Base-by-base conservation (phyloP, 305 asterid genomes). In the Nicotiana rustica region DNA sequence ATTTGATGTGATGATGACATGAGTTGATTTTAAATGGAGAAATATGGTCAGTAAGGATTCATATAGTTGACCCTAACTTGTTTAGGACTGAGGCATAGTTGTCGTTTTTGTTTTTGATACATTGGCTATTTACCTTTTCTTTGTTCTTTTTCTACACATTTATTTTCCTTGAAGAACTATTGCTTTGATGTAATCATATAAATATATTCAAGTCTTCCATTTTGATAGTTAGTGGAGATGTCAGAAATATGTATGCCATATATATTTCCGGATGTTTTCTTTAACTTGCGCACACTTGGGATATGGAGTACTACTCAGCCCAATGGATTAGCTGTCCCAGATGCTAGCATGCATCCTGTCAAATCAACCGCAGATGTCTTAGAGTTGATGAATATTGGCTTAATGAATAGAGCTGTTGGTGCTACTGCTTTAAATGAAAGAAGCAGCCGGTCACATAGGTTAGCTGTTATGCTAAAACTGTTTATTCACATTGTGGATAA, bases 361-460 rank as follows among this genome's bases (percentile, higher is more conserved):
- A 91, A 89, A 65, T 94, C 98, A 80, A 94, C 96, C 12, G 41
- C 90, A 47, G 96, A 96, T 85, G 99, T 96, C 81, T 81, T 96
- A 66, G 97, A 93, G 81, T 89, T 96, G 86, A 96, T 96, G 99
- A 89, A 85, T 44, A 86, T 91, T 83, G 98, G 98, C 81, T 87
- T 94, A 83, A 92, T 83, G 92, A 96, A 94, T 84, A 91, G 99
- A 86, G 95, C 97, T 57, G 94, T 92, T 57, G 97, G 98, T 61
- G 97, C 99, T 79, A 96, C 99, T 82, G 98, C 99, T 56, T 90
- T 93, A 83, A 96, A 96, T 84, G 97, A 93, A 90, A 89, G 99
- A 89, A 96, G 99, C 89, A 96, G 99, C 81, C 92, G 99, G 79
- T 96, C 99, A 59, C 99, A 96, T 88, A 96, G 99, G 99, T 91